Conservation (phyloP, 176 grass and related monocot genomes). For the Aegilops tauschii region DNA sequence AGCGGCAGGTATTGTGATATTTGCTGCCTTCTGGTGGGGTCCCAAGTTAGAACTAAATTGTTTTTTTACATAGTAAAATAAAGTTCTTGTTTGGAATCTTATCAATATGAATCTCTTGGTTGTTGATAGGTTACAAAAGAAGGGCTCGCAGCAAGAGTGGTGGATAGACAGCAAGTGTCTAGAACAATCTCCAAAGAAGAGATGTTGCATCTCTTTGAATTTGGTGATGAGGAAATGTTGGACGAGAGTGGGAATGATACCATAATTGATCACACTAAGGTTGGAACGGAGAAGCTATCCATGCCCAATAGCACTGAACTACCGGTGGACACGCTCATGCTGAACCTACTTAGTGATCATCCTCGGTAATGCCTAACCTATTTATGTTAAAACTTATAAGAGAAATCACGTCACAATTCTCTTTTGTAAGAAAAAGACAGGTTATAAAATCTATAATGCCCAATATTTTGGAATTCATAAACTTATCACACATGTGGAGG, state of each 20-base stretch:
- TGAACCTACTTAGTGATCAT: conserved; percentile 65
- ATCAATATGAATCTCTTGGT: neutral
- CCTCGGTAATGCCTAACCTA: conserved; percentile 52
- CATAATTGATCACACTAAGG: conserved; percentile 20
- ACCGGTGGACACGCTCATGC: conserved; percentile 68
- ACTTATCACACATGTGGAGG: neutral
- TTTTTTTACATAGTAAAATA: neutral
- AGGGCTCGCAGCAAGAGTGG: conserved; percentile 96
- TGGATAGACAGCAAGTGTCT: conserved; percentile 92
- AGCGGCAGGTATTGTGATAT: conserved; percentile 70
- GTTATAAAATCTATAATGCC: neutral
- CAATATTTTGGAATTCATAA: neutral
- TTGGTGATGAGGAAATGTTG: conserved; percentile 84
- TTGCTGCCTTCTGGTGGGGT: neutral
- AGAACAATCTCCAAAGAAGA: conserved; percentile 99
- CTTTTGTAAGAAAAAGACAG: neutral
- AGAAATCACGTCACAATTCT: neutral
- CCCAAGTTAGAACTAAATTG: neutral
- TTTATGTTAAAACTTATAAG: neutral
- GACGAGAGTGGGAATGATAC: conserved; percentile 40
- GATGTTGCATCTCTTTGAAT: conserved; percentile 93
- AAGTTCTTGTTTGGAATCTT: conserved; percentile 15
- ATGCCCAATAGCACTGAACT: conserved; percentile 25
- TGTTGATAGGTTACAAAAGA: conserved; percentile 88
- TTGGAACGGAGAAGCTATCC: conserved; percentile 32